These are phyloP conservation scores for Arabidopsis hybrid DNA, from an alignment of 441 rosid genomes.

Conservation along the genomic window DNA sequence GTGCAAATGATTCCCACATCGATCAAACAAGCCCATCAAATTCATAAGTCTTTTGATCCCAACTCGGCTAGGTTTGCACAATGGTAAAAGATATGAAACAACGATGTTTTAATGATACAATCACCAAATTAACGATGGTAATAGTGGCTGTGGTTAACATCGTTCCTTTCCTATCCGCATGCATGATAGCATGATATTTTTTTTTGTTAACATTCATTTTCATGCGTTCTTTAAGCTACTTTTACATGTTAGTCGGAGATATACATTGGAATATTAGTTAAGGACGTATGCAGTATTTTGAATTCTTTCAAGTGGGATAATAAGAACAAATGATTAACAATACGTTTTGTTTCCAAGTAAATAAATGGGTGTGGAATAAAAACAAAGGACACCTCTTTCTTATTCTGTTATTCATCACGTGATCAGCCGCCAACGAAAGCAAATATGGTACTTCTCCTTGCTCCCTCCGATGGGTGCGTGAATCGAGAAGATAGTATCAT, in stretches of 20 bases:
- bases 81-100: neutral
- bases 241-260: neutral
- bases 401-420: constrained; percentile 20
- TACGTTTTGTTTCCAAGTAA: neutral
- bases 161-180: neutral
- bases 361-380: neutral
- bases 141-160: neutral
- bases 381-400: constrained; percentile 20
- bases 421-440: constrained; percentile 28
- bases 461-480: neutral
- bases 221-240: neutral
- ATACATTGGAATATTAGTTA: neutral
- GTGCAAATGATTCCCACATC: neutral
- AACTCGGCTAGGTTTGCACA: neutral
- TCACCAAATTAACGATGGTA: neutral
- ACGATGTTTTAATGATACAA: neutral
- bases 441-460: constrained; percentile 3
- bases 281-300: neutral
- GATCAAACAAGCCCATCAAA: constrained; percentile 12
- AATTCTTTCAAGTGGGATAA: neutral
- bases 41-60: neutral
- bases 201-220: neutral
- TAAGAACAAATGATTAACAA: neutral
- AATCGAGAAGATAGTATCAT: constrained; percentile 15
- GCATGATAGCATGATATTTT: neutral